These are phyloP conservation scores for Talaromyces verruculosus DNA, from an alignment of 2,329 filamentous ascomycete species.

Conservation along the genomic window DNA sequence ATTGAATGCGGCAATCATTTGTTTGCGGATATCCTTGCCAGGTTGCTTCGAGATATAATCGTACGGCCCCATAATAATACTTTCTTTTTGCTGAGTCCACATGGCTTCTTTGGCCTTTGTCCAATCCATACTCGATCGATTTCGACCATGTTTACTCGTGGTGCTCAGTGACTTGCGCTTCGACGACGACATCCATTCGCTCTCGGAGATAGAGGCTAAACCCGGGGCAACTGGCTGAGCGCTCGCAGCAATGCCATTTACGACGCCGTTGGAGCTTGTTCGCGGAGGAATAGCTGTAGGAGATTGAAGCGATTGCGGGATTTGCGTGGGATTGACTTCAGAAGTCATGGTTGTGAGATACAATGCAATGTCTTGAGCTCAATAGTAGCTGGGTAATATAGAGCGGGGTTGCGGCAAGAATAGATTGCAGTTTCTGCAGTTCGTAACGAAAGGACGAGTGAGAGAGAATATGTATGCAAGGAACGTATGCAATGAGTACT, in stretches of 20 bases:
- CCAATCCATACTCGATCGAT: constrained; percentile 41
- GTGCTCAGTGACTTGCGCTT: constrained; percentile 30
- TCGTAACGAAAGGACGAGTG: not conserved
- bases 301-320: constrained; percentile 44
- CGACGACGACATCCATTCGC: constrained; percentile 58
- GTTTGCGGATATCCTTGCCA: constrained; percentile 47
- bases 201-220: constrained; percentile 59
- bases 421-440: not conserved
- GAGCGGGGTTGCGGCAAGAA: not conserved
- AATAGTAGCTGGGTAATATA: not conserved
- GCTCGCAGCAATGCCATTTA: constrained; percentile 32
- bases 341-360: not conserved
- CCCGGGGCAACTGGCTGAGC: constrained; percentile 34
- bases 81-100: constrained; percentile 43
- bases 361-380: not conserved
- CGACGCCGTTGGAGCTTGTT: constrained; percentile 65
- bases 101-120: constrained; percentile 40
- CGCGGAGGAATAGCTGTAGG: constrained; percentile 70
- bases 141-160: constrained; percentile 33
- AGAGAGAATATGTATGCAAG: not conserved
- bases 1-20: constrained; percentile 48
- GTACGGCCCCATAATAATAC: constrained; percentile 46
- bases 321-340: not conserved
- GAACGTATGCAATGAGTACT: not conserved
- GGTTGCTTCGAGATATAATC: constrained; percentile 48